phyloP scores from a whole-genome alignment of 179 eudicot species.

The Patellifolia procumbens region DNA sequence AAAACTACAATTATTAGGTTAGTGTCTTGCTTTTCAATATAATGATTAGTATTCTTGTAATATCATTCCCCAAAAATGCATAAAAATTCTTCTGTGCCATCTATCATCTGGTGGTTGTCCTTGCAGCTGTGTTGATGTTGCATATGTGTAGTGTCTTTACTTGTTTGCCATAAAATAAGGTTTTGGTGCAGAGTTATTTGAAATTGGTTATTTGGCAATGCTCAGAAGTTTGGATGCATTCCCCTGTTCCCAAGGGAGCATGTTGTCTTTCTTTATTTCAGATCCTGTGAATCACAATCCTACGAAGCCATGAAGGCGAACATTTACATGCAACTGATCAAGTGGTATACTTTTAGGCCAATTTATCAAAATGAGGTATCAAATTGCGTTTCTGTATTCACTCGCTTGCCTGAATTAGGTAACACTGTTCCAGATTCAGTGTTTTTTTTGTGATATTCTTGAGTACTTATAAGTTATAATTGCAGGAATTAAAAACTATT shows the following conservation, averaged over 20 bases:
- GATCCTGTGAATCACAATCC: no score
- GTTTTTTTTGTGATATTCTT: no score
- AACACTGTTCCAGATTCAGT: no score
- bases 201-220: neutral
- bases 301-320: no score
- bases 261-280: neutral
- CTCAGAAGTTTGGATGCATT: neutral
- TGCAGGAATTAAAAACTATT: no score
- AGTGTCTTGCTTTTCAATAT: constrained; percentile 8
- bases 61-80: neutral
- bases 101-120: neutral
- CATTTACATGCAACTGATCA: no score
- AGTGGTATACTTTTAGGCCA: no score
- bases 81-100: neutral
- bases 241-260: neutral
- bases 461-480: no score
- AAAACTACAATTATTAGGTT: constrained; percentile 95
- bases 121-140: neutral
- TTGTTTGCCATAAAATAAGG: neutral
- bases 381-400: no score
- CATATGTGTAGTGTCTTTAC: neutral
- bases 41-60: neutral
- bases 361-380: no score
- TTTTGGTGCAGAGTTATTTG: neutral
- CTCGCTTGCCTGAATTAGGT: no score